Conservation (phyloP, 2,329 filamentous ascomycete genomes). For the Trichothecium roseum region DNA sequence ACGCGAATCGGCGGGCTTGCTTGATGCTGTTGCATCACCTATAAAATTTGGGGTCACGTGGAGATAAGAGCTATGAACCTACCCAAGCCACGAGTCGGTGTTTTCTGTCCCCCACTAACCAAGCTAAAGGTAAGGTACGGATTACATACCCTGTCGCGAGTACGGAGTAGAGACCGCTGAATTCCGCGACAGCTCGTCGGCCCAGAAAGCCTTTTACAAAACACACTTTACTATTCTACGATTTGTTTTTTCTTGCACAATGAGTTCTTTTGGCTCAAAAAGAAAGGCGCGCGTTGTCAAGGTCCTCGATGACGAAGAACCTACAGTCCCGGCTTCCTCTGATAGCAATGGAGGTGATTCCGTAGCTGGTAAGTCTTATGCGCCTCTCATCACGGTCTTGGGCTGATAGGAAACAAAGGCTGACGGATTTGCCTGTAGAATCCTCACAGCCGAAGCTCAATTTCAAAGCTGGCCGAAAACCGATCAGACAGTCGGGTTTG, state of each 20-base stretch:
- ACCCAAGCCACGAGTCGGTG: too few relatives aligned
- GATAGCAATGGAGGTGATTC: slow-evolving; percentile 14
- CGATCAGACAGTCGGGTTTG: slow-evolving; percentile 46
- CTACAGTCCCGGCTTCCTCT: slow-evolving; percentile 6
- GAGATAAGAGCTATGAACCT: slow-evolving; percentile 33
- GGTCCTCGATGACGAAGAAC: slow-evolving; percentile 47
- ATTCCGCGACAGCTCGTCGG: not conserved
- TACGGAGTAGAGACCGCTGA: too few relatives aligned
- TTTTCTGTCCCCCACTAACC: too few relatives aligned
- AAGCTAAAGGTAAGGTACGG: too few relatives aligned
- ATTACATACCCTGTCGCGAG: too few relatives aligned
- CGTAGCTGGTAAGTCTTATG: slow-evolving; percentile 26
- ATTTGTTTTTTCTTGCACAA: slow-evolving; percentile 15
- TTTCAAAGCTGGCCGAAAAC: slow-evolving; percentile 36
- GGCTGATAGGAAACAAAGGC: slow-evolving; percentile 24
- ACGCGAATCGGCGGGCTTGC: slow-evolving; percentile 13
- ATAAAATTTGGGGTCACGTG: slow-evolving; percentile 32
- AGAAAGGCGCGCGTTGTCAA: slow-evolving; percentile 71
- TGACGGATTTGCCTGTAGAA: slow-evolving; percentile 19
- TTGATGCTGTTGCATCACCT: slow-evolving; percentile 5
- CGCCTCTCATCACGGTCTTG: slow-evolving; percentile 9
- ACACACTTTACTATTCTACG: too few relatives aligned
- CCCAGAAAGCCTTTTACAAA: too few relatives aligned
- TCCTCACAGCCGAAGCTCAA: slow-evolving; percentile 26
- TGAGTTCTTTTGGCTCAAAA: slow-evolving; percentile 47